These are phyloP conservation scores for Pneumocystis oryctolagi DNA, from an alignment of 1,139 yeast genomes.

Conservation along the genomic window DNA sequence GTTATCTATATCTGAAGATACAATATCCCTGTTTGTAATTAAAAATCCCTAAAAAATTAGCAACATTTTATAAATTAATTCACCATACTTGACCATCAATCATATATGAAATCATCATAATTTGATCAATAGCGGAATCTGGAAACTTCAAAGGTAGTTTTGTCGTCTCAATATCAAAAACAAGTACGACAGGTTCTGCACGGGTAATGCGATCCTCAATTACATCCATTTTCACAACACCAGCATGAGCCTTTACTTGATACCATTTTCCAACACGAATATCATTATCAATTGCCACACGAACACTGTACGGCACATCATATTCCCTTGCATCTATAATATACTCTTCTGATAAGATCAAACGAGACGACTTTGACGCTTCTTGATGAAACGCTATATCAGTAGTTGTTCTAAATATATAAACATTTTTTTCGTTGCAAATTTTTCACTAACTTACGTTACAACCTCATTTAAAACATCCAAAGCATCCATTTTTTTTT, in stretches of 20 bases:
- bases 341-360: conserved; percentile 44
- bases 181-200: conserved; percentile 93
- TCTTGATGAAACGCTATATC: background rate
- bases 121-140: conserved; percentile 78
- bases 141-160: conserved; percentile 95
- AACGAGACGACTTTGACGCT: conserved; percentile 1
- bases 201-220: conserved; percentile 69
- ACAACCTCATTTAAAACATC: conserved; percentile 49
- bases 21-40: conserved; percentile 87
- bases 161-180: conserved; percentile 95
- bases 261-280: conserved; percentile 96
- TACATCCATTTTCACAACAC: conserved; percentile 42
- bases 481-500: conserved; percentile 46
- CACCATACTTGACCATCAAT: conserved; percentile 60
- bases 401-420: conserved; percentile 17
- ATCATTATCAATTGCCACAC: conserved; percentile 79
- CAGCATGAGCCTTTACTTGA: conserved; percentile 50
- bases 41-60: conserved; percentile 43
- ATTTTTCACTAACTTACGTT: background rate
- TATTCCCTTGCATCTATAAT: conserved; percentile 78
- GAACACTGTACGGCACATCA: conserved; percentile 92
- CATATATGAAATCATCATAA: conserved; percentile 99
- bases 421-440: conserved; percentile 3
- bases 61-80: background rate
- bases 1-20: conserved; percentile 87